phyloP scores from a whole-genome alignment of 345 rosid genomes.

The Cardiospermum halicacabum region DNA sequence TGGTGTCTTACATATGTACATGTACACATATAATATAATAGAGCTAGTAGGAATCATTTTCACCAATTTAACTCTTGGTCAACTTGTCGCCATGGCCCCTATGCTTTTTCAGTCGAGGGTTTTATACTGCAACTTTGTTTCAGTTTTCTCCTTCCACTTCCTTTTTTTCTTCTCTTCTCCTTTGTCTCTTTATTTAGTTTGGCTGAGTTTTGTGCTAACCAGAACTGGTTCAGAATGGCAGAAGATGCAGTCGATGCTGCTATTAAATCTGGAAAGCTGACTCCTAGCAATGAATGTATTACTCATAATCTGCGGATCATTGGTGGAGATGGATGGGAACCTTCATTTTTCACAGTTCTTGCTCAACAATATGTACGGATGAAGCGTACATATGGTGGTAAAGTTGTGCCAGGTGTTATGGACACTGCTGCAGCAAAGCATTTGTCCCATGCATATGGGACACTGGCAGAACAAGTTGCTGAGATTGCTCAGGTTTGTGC shows the following conservation, averaged over 20 bases:
- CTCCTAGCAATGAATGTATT: constrained; percentile 55
- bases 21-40: background rate
- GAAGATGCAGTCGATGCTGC: constrained; percentile 96
- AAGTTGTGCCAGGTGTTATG: constrained; percentile 85
- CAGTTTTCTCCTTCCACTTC: background rate
- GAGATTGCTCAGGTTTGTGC: constrained; percentile 81
- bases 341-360: constrained; percentile 71
- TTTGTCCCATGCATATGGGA: constrained; percentile 91
- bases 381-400: constrained; percentile 70
- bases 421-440: constrained; percentile 88
- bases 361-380: constrained; percentile 87
- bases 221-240: constrained; percentile 75
- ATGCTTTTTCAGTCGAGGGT: background rate
- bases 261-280: constrained; percentile 75
- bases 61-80: background rate
- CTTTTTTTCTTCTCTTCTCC: background rate
- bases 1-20: background rate
- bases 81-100: background rate
- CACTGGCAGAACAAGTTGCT: constrained; percentile 76
- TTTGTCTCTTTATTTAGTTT: background rate
- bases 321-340: constrained; percentile 95
- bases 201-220: constrained; percentile 20
- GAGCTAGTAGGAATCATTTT: background rate
- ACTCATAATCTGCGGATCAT: constrained; percentile 59
- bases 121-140: background rate